Conservation (phyloP, 768 basidiomycete species). For the Amanita rubescens region DNA sequence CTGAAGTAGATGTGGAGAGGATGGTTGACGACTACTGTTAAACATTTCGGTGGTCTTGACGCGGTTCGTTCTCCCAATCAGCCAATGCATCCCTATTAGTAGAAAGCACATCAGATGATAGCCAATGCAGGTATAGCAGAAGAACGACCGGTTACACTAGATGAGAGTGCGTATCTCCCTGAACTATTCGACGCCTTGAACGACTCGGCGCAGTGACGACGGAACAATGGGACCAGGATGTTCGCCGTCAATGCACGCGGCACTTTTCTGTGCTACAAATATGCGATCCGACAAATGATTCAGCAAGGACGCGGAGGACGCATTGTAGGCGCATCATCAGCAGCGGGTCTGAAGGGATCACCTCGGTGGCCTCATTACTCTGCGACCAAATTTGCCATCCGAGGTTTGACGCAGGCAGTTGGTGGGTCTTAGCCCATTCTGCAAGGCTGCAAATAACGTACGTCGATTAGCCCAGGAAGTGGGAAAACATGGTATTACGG, state of each 20-base stretch:
- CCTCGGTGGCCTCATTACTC: conserved; percentile 19
- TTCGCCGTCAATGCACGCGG: conserved; percentile 50
- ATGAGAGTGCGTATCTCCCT: too few relatives aligned
- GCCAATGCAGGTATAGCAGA: conserved; percentile 35
- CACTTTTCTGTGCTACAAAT: conserved; percentile 54
- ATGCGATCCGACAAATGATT: conserved; percentile 57
- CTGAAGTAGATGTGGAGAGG: conserved; percentile 32
- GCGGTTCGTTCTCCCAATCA: conserved; percentile 26
- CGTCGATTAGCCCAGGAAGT: conserved; percentile 27
- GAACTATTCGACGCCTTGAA: not conserved
- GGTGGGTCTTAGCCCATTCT: conserved; percentile 17
- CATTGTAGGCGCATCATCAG: conserved; percentile 42
- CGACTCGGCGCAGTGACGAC: conserved; percentile 18
- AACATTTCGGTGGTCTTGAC: conserved; percentile 36
- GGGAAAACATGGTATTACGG: conserved; percentile 30
- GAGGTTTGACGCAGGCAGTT: conserved; percentile 31
- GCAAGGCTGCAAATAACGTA: not conserved
- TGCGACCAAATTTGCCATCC: conserved; percentile 32
- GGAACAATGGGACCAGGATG: conserved; percentile 31
- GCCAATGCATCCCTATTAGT: not conserved
- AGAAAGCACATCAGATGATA: conserved; percentile 27
- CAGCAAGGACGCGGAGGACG: conserved; percentile 46
- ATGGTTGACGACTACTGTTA: conserved; percentile 26
- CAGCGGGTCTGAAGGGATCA: conserved; percentile 22
- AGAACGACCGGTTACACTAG: conserved; percentile 11